Percentiles rank a stretch among this genome's conserved stretches.
Evolutionary conservation across 2,329 filamentous ascomycete genomes (phyloP).

Genomic region (Monosporascus sp.): DNA sequence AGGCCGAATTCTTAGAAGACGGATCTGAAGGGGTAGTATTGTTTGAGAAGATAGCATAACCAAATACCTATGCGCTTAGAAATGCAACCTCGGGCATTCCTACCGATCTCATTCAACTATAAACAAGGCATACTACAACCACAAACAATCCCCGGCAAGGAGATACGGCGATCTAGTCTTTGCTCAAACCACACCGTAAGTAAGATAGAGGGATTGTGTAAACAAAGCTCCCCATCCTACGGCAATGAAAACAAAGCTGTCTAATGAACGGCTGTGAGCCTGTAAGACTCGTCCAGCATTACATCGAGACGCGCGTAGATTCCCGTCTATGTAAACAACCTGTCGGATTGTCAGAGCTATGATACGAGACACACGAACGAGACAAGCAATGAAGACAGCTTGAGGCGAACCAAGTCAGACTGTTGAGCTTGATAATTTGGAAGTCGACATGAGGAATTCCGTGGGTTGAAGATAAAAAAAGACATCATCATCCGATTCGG

Average conservation of each 20-base stretch:
- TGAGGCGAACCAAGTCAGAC: conserved; percentile 41
- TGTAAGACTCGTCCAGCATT: neutral
- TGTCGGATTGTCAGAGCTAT: conserved; percentile 10
- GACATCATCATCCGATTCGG: conserved; percentile 46
- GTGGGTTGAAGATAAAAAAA: conserved; percentile 64
- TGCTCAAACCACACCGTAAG: too few relatives aligned
- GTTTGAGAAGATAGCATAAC: conserved; percentile 22
- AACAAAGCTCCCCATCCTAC: too few relatives aligned
- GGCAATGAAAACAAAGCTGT: neutral
- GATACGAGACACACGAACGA: neutral
- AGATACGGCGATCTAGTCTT: too few relatives aligned
- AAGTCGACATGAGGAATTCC: conserved; percentile 54
- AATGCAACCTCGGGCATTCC: neutral
- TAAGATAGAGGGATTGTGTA: too few relatives aligned
- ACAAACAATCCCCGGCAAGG: too few relatives aligned
- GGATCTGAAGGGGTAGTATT: conserved; percentile 26
- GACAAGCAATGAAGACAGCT: neutral
- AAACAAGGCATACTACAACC: too few relatives aligned
- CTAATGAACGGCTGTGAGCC: neutral
- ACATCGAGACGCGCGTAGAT: neutral
- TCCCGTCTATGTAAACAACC: neutral
- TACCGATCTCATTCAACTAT: too few relatives aligned
- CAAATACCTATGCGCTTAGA: neutral
- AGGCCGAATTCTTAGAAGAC: conserved; percentile 27
- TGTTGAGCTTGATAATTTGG: conserved; percentile 60